phyloP scores from a whole-genome alignment of 805 yeast genomes.

The Wickerhamomyces bovis region DNA sequence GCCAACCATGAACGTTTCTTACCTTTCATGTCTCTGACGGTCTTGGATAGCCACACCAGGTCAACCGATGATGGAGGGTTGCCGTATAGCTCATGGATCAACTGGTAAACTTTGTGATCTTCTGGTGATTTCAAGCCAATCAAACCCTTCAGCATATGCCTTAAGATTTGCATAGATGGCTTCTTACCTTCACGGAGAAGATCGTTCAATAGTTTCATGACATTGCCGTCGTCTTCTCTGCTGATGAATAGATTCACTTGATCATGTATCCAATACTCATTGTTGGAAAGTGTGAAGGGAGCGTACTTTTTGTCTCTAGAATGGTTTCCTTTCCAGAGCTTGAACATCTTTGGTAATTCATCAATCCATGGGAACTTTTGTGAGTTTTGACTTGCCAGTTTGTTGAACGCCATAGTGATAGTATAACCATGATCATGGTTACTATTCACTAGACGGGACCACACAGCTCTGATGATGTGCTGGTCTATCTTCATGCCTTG shows the following conservation, averaged over 20 bases:
- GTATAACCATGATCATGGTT: slow-evolving; percentile 1
- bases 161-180: slow-evolving; percentile 12
- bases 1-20: neutral
- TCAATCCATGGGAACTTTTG: slow-evolving; percentile 5
- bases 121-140: slow-evolving; percentile 9
- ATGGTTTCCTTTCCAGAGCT: neutral
- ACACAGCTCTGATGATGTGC: slow-evolving; percentile 3
- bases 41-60: slow-evolving; percentile 6
- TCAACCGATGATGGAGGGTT: slow-evolving; percentile 13
- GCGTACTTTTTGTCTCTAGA: neutral
- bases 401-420: neutral
- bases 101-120: slow-evolving; percentile 8
- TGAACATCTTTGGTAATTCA: slow-evolving; percentile 1
- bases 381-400: neutral
- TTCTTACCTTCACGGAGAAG: slow-evolving; percentile 15
- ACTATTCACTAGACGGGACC: slow-evolving; percentile 3
- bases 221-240: neutral
- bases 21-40: neutral
- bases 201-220: slow-evolving; percentile 4
- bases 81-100: slow-evolving; percentile 11
- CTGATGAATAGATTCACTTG: neutral
- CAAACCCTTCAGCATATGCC: slow-evolving; percentile 6
- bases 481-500: slow-evolving; percentile 1
- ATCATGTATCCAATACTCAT: slow-evolving; percentile 2
- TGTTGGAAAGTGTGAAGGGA: neutral